Base-by-base conservation (phyloP, 176 grass and related monocot genomes). In the Thalia dealbata region DNA sequence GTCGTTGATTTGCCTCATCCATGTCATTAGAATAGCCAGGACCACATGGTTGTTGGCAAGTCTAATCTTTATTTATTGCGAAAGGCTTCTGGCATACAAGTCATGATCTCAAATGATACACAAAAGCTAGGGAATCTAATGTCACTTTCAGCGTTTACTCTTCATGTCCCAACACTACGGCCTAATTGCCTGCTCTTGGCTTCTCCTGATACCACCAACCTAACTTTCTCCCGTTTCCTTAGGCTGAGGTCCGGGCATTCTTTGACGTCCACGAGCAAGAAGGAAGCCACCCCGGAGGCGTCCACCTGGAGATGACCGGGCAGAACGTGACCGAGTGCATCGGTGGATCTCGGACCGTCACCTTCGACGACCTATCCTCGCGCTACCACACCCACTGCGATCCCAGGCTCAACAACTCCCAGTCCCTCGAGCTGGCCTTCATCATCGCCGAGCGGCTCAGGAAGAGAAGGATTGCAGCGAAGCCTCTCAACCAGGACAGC, bases 341-440 rank as follows among this genome's bases (percentile, higher is more conserved):
- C 19, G 69, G 69, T 29, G 69, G 69, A 71, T 71, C 69, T 0
- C 44, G 69, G 45, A 71, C 22, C 18, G 69, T 71, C 22, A 71
- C 69, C n/a, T 71, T 71, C 7, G 69, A 71, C 23, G 69, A 71
- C 46, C 46, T 71, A 22, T 48, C 45, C 9, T 71, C 69, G 1
- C 69, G 69, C 43, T 71, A 71, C 46, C 69, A 71, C 69, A 75
- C 72, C 55, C 72, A 75, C 55, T 75, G 72, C 19, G 92, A 96
- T 80, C 92, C 92, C 43, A 87, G 92, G 75, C 77, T 96, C 18
- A 96, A 91, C 16, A 88, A 88, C 48, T 96, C 92, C 1, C 92
- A 91, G 72, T 91, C 92, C 24, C 88, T 96, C 66, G 92, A 96
- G 75, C 77, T 96, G 55, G 84, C 86, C 6, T 96, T 91, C 69